phyloP scores from a whole-genome alignment of 495 filamentous ascomycete species.

The Aspergillus egyptiacus region DNA sequence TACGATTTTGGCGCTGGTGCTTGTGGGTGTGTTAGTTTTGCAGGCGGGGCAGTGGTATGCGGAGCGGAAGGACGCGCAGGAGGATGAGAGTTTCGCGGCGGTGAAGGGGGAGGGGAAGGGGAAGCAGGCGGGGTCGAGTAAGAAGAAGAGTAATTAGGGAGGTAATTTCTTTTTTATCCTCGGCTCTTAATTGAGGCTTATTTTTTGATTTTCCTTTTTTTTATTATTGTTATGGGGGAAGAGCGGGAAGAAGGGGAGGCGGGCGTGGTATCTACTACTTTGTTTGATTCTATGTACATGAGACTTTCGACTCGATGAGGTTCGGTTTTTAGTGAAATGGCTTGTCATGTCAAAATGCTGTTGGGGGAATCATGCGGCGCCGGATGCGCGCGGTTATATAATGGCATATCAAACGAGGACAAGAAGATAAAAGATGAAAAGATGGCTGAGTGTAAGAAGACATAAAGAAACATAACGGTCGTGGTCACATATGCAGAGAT shows the following conservation, averaged over 20 bases:
- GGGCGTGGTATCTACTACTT: slow-evolving; percentile 7
- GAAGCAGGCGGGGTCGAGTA: slow-evolving; percentile 2
- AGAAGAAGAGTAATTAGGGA: slow-evolving; percentile 15
- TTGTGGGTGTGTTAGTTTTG: slow-evolving; percentile 84
- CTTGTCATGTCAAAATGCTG: slow-evolving; percentile 9
- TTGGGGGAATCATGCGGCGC: slow-evolving; percentile 15
- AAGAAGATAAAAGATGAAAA: neutral
- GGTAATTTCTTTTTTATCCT: neutral
- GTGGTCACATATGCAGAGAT: slow-evolving; percentile 14
- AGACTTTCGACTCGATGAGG: slow-evolving; percentile 13
- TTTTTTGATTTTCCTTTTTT: neutral
- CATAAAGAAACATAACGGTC: slow-evolving; percentile 2
- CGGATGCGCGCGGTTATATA: slow-evolving; percentile 1
- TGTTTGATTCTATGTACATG: slow-evolving; percentile 17
- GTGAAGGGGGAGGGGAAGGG: slow-evolving; percentile 3
- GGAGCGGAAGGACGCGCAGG: slow-evolving; percentile 82
- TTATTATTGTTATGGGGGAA: neutral
- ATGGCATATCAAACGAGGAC: neutral
- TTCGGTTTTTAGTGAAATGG: slow-evolving; percentile 11
- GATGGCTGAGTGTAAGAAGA: slow-evolving; percentile 2
- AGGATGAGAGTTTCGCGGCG: slow-evolving; percentile 52
- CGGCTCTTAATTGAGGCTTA: neutral
- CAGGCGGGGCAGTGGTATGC: slow-evolving; percentile 99
- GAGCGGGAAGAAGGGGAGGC: neutral
- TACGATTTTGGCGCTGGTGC: slow-evolving; percentile 85